Evolutionary conservation across 2,329 filamentous ascomycete genomes (phyloP), one percentile per base, ranked within the genome.

Genomic region (Fusarium sp.): DNA sequence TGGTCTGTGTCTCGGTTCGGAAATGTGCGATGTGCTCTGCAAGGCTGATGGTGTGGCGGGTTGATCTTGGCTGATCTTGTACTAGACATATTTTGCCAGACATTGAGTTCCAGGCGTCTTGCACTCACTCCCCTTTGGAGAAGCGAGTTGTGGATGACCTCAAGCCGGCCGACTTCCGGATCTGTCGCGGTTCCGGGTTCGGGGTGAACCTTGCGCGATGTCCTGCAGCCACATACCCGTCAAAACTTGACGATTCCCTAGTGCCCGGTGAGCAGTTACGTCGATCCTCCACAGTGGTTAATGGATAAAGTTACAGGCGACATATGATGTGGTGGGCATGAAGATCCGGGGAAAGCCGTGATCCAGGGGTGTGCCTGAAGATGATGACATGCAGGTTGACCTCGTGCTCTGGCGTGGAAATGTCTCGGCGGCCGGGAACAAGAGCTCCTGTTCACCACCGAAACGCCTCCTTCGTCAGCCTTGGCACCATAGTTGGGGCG

Each of bases 391-490:
- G 23, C 23, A 23, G 23, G 23, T 23, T 23, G 23, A 23, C 23
- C 23, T 23, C 23, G 23, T 23, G 23, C 23, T 23, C 23, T 5
- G 23, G n/a, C 11, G 18, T 34, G 68, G 51, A 30, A 65, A 51
- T 71, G 51, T 23, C 37, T 57, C 27, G 31, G 47, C 40, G 51
- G 10, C 51, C 15, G 52, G 47, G 41, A 44, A 34, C 43, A 55
- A 13, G 15, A 7, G 23, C 67, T 70, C 60, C 37, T 8, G 12
- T 23, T 23, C 4, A 23, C 23, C 23, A 23, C 23, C 23, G 23
- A 23, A 23, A 31, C 56, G 55, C 67, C 59, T 58, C 52, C 37
- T 68, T 65, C 37, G 46, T 43, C 36, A 28, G 44, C 16, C 40
- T 57, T 57, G 50, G 8, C 53, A 11, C 36, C 18, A 16, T 47